A percentile compares a stretch with the other conserved stretches of the same genome.
Conservation (phyloP, 768 basidiomycete species). For the Pleurotus ostreatus region DNA sequence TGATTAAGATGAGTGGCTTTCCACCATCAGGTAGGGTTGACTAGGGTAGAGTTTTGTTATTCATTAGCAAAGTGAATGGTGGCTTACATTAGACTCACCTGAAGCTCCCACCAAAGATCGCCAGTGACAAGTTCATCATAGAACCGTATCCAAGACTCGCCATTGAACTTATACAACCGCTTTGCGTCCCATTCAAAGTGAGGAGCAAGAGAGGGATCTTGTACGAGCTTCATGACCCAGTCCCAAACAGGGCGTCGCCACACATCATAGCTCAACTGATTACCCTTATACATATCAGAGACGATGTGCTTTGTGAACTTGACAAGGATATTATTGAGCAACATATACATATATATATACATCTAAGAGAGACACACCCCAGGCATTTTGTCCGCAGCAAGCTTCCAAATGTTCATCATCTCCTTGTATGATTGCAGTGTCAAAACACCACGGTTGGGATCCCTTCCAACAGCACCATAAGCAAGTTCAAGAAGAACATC, state of each 20-base stretch:
- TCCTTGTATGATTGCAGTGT: constrained; percentile 14
- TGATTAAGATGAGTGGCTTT: constrained; percentile 25
- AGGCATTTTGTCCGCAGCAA: constrained; percentile 8
- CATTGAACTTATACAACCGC: constrained; percentile 23
- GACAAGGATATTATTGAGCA: constrained; percentile 6
- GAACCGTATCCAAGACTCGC: constrained; percentile 21
- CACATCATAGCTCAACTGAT: constrained; percentile 15
- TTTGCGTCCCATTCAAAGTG: constrained; percentile 29
- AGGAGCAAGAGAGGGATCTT: constrained; percentile 17
- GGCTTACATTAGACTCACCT: constrained; percentile 22
- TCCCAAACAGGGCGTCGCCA: constrained; percentile 19
- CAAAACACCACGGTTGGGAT: constrained; percentile 9
- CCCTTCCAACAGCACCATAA: neutral
- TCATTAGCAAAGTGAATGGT: neutral
- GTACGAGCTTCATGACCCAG: constrained; percentile 24
- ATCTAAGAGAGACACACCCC: constrained; percentile 4
- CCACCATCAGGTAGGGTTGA: constrained; percentile 17
- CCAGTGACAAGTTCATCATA: constrained; percentile 35
- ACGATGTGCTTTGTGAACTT: constrained; percentile 2
- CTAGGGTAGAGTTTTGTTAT: constrained; percentile 11
- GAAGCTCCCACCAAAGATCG: constrained; percentile 30
- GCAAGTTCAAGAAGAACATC: constrained; percentile 18
- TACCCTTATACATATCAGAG: constrained; percentile 14
- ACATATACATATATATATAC: no score
- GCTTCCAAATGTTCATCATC: constrained; percentile 16